Conservation (phyloP, 2,329 filamentous ascomycete species). For the Fusarium subtropicale region DNA sequence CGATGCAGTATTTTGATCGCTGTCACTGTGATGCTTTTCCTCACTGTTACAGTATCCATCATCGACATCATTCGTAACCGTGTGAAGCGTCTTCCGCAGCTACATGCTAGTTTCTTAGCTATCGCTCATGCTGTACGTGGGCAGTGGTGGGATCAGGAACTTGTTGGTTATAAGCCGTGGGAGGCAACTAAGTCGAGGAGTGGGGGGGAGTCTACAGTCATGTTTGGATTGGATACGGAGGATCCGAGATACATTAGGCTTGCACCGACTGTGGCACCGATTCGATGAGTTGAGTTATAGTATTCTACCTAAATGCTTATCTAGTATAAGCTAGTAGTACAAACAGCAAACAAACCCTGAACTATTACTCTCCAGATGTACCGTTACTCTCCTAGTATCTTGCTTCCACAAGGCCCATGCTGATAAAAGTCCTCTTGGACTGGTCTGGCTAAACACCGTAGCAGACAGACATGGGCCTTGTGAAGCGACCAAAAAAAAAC, state of each 20-base stretch:
- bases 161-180: constrained; percentile 28
- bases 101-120: constrained; percentile 35
- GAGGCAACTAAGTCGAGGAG: constrained; percentile 6
- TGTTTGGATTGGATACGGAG: constrained; percentile 36
- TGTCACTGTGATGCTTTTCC: constrained; percentile 23
- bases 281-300: constrained; percentile 4
- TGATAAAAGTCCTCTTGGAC: background rate
- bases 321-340: background rate
- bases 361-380: no score
- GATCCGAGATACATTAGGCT: constrained; percentile 38
- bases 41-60: constrained; percentile 24
- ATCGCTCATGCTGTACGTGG: constrained; percentile 38
- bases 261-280: constrained; percentile 33
- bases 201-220: constrained; percentile 23
- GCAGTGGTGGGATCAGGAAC: constrained; percentile 35
- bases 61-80: constrained; percentile 38
- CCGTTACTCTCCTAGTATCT: background rate
- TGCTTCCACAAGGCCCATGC: background rate
- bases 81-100: constrained; percentile 26
- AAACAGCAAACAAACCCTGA: background rate
- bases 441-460: background rate
- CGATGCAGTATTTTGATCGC: constrained; percentile 37
- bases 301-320: background rate
- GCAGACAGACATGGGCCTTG: background rate
- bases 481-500: background rate